A percentile compares a stretch with the other conserved stretches of the same genome.
Evolutionary conservation across 2,329 filamentous ascomycete genomes (phyloP).

Genomic region (Diaporthe australafricana): DNA sequence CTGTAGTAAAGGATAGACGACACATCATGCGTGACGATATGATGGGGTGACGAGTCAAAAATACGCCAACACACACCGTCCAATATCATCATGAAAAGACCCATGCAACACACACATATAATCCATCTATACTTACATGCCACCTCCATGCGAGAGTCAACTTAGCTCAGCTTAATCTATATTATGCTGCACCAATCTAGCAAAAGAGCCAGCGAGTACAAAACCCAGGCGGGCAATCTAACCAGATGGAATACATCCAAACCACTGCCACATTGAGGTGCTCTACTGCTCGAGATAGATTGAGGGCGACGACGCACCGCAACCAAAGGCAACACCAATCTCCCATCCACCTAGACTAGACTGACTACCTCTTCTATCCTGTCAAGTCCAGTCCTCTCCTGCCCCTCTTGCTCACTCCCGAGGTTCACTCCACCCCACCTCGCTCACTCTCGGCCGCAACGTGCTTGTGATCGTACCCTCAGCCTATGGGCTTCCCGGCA

Average conservation of each 20-base stretch:
- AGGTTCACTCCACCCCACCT: too few relatives aligned
- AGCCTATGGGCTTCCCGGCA: not conserved
- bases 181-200: not conserved
- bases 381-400: too few relatives aligned
- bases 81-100: not conserved
- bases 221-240: not conserved
- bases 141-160: not conserved
- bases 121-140: not conserved
- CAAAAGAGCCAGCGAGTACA: not conserved
- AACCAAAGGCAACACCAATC: not conserved
- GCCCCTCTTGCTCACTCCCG: not conserved
- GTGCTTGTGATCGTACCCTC: not conserved
- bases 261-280: not conserved
- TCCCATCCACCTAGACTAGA: too few relatives aligned
- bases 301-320: not conserved
- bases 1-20: not conserved
- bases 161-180: not conserved
- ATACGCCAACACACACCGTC: not conserved
- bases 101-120: not conserved
- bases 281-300: not conserved
- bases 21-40: not conserved
- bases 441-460: slow-evolving; percentile 18
- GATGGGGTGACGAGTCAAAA: not conserved
- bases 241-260: not conserved
- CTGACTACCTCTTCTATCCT: not conserved